Evolutionary conservation across 495 filamentous ascomycete species (phyloP), one percentile per base, ranked within the genome.

Genomic region (Parmelia sp.): DNA sequence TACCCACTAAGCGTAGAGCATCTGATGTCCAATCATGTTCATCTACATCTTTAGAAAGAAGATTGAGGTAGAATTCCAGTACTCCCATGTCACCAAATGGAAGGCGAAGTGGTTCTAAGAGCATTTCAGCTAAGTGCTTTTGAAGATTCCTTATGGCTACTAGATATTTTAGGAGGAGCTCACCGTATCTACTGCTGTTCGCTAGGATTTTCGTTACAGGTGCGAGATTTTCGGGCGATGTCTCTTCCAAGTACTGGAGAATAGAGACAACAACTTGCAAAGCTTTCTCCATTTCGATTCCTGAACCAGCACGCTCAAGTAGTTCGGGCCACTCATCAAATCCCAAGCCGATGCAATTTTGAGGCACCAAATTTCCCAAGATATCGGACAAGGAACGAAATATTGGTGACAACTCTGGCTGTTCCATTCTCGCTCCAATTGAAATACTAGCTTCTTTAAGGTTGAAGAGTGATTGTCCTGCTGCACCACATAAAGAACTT

Each of bases 1-100:
- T 93, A 4, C 88, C 90, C 69, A 91, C 77, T 31, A 93, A 66
- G 21, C 89, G 84, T 37, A 94, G 75, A 35, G 82, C 78, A 67
- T 90, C 85, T 10, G 82, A 72, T 39, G 79, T 65, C 36, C 81
- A 60, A 37, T 66, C 65, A 25, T 72, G 61, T 17, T 80, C 72
- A 29, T 72, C 63, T 3, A 72, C 72, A 36, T 68, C 73, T 0
- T 70, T 75, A 14, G 81, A 73, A 51, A 89, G 67, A 8, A 86
- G 66, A 23, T 77, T 69, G 14, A 90, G 76, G 67, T 90, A 88
- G 64, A 90, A 87, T 15, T 64, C 67, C 12, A 69, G 15, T 25
- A 69, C 39, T 0, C 44, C 40, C 21, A 23, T 2, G n/a, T 64
- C 58, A 17, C 64, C 64, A 27, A 64, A 66, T 31, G 39, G 51